These are phyloP conservation scores for Acanthamoeba sp. DNA, from an alignment of 208 protist species.

Conservation along the genomic window DNA sequence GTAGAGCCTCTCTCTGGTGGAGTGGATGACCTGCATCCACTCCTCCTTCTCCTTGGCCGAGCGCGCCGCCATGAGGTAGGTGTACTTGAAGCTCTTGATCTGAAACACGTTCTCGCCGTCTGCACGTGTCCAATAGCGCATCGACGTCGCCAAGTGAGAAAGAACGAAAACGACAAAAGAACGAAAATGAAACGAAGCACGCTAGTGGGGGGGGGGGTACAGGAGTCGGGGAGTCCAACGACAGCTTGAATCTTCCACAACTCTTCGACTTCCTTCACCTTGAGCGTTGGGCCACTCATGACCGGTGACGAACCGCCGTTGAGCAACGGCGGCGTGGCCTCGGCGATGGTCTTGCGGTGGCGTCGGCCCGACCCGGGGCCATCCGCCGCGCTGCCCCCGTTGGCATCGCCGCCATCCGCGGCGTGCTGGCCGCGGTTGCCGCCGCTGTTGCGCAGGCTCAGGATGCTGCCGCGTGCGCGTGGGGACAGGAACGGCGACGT, in stretches of 20 bases:
- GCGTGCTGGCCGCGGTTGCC: neutral
- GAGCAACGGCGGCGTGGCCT: neutral
- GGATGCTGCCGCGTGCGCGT: neutral
- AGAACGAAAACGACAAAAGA: too few species aligned
- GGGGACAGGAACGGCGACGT: constrained; percentile 31
- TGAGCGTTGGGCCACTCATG: neutral
- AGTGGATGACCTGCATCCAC: constrained; percentile 50
- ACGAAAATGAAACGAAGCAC: neutral
- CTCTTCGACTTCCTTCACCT: constrained; percentile 53
- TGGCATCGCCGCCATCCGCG: neutral
- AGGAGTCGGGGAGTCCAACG: constrained; percentile 14
- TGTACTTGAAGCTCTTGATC: constrained; percentile 66
- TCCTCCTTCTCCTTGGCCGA: constrained; percentile 26
- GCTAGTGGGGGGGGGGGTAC: neutral
- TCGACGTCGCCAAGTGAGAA: too few species aligned
- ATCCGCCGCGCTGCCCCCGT: neutral
- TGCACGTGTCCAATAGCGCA: neutral
- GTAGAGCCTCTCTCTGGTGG: constrained; percentile 49
- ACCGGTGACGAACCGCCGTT: neutral
- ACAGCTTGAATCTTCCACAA: constrained; percentile 57
- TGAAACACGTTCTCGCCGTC: constrained; percentile 50
- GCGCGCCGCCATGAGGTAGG: constrained; percentile 27
- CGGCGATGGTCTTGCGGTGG: neutral
- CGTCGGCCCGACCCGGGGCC: constrained; percentile 12
- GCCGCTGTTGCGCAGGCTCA: neutral